These are phyloP conservation scores for Gaertneriomyces sp. DNA, from an alignment of 192 early-diverging fungal genomes.

Conservation along the genomic window DNA sequence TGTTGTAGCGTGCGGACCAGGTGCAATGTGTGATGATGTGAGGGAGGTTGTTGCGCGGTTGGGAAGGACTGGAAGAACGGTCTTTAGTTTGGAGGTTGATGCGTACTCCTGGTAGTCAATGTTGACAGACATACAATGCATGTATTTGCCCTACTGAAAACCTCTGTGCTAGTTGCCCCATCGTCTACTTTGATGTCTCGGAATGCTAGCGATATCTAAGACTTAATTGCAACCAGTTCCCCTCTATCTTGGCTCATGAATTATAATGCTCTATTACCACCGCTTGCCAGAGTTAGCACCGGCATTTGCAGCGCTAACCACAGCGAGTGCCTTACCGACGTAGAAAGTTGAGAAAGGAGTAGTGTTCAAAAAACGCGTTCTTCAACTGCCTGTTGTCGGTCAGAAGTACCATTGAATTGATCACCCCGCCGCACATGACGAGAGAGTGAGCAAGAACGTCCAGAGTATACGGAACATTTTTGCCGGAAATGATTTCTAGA, in stretches of 20 bases:
- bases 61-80: background rate
- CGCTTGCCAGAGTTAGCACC: too few species aligned
- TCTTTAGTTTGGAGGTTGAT: background rate
- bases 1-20: slow-evolving; percentile 1
- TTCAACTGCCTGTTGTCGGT: background rate
- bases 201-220: too few species aligned
- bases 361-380: background rate
- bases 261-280: too few species aligned
- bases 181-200: too few species aligned
- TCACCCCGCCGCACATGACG: background rate
- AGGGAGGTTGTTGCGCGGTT: slow-evolving; percentile 3
- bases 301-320: too few species aligned
- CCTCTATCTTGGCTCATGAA: too few species aligned
- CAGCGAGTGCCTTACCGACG: background rate
- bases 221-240: too few species aligned
- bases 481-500: background rate
- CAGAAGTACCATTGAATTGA: background rate
- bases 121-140: too few species aligned
- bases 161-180: too few species aligned
- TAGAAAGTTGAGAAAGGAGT: background rate
- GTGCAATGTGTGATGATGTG: slow-evolving; percentile 6
- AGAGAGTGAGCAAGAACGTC: slow-evolving; percentile 2
- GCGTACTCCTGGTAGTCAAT: background rate
- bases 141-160: too few species aligned
- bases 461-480: background rate